Conservation (phyloP, 768 basidiomycete genomes). For the Clitopilus passeckerianus region DNA sequence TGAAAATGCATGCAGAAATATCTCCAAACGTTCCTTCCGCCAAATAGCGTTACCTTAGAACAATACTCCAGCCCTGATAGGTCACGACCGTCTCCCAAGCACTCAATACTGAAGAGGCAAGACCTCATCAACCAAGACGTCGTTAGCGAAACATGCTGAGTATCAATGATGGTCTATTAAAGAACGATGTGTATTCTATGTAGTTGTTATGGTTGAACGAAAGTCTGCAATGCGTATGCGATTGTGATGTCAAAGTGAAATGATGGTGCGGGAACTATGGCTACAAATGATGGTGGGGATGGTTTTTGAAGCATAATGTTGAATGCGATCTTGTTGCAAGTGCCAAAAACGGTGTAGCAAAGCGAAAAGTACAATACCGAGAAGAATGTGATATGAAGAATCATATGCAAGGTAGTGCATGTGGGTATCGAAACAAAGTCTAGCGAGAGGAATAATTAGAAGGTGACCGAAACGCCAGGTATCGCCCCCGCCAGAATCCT, state of each 20-base stretch:
- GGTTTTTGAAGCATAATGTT: not conserved
- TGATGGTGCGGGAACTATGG: not conserved
- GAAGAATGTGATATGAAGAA: too few species aligned
- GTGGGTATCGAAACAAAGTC: not conserved
- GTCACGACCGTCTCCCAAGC: too few species aligned
- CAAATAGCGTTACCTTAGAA: too few species aligned
- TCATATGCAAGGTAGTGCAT: too few species aligned
- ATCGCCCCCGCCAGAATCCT: not conserved
- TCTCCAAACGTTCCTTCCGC: not conserved
- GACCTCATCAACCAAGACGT: not conserved
- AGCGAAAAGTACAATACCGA: too few species aligned
- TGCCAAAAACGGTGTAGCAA: not conserved
- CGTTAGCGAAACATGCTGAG: not conserved
- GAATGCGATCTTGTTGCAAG: not conserved
- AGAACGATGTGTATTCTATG: not conserved
- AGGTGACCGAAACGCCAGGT: not conserved
- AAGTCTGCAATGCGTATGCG: not conserved
- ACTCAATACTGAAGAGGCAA: not conserved
- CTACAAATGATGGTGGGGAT: not conserved
- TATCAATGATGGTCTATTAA: not conserved
- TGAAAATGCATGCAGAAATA: not conserved
- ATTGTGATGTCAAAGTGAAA: not conserved
- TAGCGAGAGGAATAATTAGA: not conserved
- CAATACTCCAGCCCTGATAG: too few species aligned
- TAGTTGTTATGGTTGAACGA: not conserved